Evolutionary conservation across 1,284 basidiomycete genomes (phyloP), one percentile per base, ranked within the genome.

Genomic region (Heliocybe sulcata): DNA sequence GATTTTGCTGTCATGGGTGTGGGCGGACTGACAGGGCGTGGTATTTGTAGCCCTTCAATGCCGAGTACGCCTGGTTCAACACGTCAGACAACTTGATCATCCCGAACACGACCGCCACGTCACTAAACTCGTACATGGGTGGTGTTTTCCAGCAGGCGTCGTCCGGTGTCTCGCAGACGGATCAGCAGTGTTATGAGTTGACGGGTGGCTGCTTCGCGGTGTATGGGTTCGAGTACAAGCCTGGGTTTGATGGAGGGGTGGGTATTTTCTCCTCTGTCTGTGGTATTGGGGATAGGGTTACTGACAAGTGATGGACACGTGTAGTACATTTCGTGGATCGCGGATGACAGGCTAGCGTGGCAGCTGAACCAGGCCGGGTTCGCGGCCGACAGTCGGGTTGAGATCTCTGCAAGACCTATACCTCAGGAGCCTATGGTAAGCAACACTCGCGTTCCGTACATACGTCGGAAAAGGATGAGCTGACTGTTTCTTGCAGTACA

Each of bases 381-480:
- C 71, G 82, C 73, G 3, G 79, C 87, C 1, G 87, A 94, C 64
- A 51, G 70, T 0, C 58, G 63, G 0, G 84, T 85, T 14, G 74
- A 91, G 58, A 91, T 96, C 53, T 74, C 83, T 1, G 77, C 81
- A 35, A 77, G 95, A 45, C 80, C 86, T 3, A 77, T 98, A 38
- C 82, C 93, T 0, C 83, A 90, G 63, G 94, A 94, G 67, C 92
- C 92, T 1, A 83, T 94, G 87, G 86, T 84, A 64, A 50, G 73
- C 56, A 27, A 2, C 35, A 31, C n/a, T n/a, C n/a, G n/a, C n/a
- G n/a, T n/a, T n/a, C n/a, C n/a, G n/a, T n/a, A n/a, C n/a, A n/a
- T n/a, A n/a, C n/a, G n/a, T n/a, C n/a, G n/a, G n/a, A n/a, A n/a
- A n/a, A n/a, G n/a, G n/a, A 12, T 26, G 25, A 3, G 29, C 33